Evolutionary conservation across 2,329 filamentous ascomycete species (phyloP).

Genomic region (Sporothrix phasma): DNA sequence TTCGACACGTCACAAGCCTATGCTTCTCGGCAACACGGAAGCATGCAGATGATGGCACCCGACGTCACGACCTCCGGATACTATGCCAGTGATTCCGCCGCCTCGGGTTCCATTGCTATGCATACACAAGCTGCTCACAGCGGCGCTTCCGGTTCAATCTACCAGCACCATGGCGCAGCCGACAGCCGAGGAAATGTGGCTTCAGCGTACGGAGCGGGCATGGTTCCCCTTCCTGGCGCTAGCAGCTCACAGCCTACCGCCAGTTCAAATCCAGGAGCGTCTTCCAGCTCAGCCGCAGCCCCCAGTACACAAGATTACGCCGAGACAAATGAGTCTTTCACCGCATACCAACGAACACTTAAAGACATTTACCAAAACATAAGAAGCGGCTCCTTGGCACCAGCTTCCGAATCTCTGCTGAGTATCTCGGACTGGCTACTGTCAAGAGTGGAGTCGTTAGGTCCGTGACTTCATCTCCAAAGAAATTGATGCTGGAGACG

Average conservation of each 20-base stretch:
- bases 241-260: slow-evolving; percentile 25
- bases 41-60: slow-evolving; percentile 61
- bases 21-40: slow-evolving; percentile 63
- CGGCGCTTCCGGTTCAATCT: slow-evolving; percentile 49
- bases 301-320: slow-evolving; percentile 11
- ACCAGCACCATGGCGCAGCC: slow-evolving; percentile 53
- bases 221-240: slow-evolving; percentile 31
- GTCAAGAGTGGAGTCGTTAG: slow-evolving; percentile 44
- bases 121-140: slow-evolving; percentile 40
- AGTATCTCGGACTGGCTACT: slow-evolving; percentile 47
- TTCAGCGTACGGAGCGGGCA: slow-evolving; percentile 39
- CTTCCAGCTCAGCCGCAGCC: not conserved
- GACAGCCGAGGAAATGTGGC: slow-evolving; percentile 46
- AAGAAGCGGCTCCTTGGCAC: slow-evolving; percentile 40
- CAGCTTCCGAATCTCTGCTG: slow-evolving; percentile 43
- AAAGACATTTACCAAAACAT: slow-evolving; percentile 63
- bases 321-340: slow-evolving; percentile 53
- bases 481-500: too few relatives aligned
- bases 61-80: slow-evolving; percentile 64
- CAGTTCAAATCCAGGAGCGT: not conserved
- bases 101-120: slow-evolving; percentile 45
- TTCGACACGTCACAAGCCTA: slow-evolving; percentile 73
- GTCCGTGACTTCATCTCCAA: slow-evolving; percentile 30
- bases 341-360: slow-evolving; percentile 51
- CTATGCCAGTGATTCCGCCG: slow-evolving; percentile 56